Percentiles rank a stretch among this genome's conserved stretches.
phyloP scores from a whole-genome alignment of 768 basidiomycete genomes.

The Obba rivulosa region DNA sequence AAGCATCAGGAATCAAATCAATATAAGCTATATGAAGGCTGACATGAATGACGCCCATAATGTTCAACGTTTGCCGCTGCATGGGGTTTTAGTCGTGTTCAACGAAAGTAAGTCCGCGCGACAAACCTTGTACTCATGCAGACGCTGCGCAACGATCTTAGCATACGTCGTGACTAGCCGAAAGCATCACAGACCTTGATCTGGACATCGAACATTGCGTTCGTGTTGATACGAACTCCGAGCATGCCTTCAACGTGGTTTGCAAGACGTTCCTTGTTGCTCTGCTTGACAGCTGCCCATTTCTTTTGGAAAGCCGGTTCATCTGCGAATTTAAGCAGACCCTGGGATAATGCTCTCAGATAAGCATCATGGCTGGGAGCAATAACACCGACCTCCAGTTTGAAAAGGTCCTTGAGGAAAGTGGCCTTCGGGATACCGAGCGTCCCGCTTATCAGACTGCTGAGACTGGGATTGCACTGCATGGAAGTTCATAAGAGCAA shows the following conservation, averaged over 20 bases:
- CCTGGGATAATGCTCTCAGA: conserved; percentile 18
- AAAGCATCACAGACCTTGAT: conserved; percentile 57
- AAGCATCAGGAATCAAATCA: background rate
- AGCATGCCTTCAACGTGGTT: conserved; percentile 66
- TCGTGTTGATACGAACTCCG: conserved; percentile 65
- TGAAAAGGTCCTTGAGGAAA: conserved; percentile 82
- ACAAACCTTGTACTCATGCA: conserved; percentile 88
- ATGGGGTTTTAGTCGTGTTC: background rate
- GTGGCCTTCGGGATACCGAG: conserved; percentile 67
- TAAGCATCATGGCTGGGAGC: background rate
- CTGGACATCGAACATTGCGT: conserved; percentile 88
- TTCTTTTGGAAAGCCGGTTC: conserved; percentile 69
- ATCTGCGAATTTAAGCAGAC: conserved; percentile 67
- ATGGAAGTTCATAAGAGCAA: background rate
- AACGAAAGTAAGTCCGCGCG: background rate
- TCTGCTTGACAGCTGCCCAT: conserved; percentile 83
- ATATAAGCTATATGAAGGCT: conserved; percentile 18
- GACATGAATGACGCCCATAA: conserved; percentile 84
- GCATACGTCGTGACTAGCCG: conserved; percentile 6
- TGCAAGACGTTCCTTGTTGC: conserved; percentile 88
- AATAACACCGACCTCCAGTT: conserved; percentile 43
- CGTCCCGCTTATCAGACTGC: conserved; percentile 77
- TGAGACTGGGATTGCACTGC: conserved; percentile 83
- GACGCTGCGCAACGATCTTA: conserved; percentile 44
- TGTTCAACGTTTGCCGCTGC: conserved; percentile 91